phyloP scores from a whole-genome alignment of 164 flowering plant species.

The Vitis riparia region DNA sequence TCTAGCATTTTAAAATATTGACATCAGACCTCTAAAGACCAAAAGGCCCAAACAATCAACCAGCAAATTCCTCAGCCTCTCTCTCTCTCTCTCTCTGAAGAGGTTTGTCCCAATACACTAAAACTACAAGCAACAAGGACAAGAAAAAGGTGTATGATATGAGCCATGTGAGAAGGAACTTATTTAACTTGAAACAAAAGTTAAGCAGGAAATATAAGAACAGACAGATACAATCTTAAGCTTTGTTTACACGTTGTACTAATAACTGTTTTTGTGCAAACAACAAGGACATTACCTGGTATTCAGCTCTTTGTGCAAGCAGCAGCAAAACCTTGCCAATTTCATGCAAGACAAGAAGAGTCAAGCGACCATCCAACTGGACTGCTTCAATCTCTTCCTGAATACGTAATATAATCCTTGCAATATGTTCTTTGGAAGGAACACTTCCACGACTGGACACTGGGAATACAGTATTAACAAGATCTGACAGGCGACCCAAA shows the following conservation, averaged over 20 bases:
- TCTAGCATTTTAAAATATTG: too few species aligned
- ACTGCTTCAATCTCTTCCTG: constrained; percentile 97
- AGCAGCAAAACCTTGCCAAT: constrained; percentile 76
- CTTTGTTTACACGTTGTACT: not conserved
- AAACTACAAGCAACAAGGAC: too few species aligned
- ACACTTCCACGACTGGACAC: constrained; percentile 79
- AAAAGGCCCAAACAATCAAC: too few species aligned
- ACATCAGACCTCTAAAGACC: too few species aligned
- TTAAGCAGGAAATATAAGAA: not conserved
- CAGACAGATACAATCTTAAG: not conserved
- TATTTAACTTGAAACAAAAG: not conserved
- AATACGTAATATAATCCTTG: constrained; percentile 65
- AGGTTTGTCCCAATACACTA: too few species aligned
- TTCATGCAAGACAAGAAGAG: constrained; percentile 84
- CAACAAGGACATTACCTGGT: constrained; percentile 59
- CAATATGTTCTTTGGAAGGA: constrained; percentile 92
- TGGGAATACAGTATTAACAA: constrained; percentile 78
- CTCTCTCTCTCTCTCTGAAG: too few species aligned
- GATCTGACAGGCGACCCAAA: constrained; percentile 79
- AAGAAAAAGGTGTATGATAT: too few species aligned
- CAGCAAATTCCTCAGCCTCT: too few species aligned
- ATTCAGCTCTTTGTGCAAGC: constrained; percentile 86
- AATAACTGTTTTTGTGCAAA: not conserved
- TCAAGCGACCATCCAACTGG: constrained; percentile 77
- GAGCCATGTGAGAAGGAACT: too few species aligned